Base-by-base conservation (phyloP, 106 monocot genomes). In the Xerophyta viscosa region DNA sequence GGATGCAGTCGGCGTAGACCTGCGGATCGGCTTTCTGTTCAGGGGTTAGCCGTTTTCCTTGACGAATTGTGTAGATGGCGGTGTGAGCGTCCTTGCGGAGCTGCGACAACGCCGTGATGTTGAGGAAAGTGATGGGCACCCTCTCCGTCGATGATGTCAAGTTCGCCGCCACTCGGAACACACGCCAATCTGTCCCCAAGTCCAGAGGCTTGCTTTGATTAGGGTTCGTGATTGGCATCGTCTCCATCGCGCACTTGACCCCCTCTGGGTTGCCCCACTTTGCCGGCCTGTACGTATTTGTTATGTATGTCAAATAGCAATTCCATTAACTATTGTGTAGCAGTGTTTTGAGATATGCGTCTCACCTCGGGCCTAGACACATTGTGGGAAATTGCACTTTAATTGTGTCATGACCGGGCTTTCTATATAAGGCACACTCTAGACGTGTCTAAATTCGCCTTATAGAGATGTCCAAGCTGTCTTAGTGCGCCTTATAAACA, bases 171-270 rank as follows among this genome's bases (percentile, higher is more conserved):
- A 66, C 81, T 9, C 27, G 45, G 56, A 69, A 75, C 52, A 93
- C 26, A 15, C 87, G 61, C 74, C 77, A 66, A 53, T 93, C 93
- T 0, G 93, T 84, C 18, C 93, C 93, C 12, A 87, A 77, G 58
- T 74, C 41, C 9, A 69, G 66, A 42, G 68, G 71, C 17, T 23
- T 14, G 11, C 68, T 75, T 33, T 17, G n/a, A n/a, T n/a, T n/a
- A n/a, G n/a, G 23, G 64, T 81, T 81, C 37, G 50, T 18, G 22
- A 84, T 63, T 7, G 88, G 93, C 37, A 57, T 4, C 7, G 84
- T 93, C 75, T 93, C 88, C 62, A 65, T 60, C 6, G 87, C 80
- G 29, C 93, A 93, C 41, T 87, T 87, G 47, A 83, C 83, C 27
- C 83, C 87, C 4, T 70, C 56, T 5, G 80, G 74, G 56, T 93